Evolutionary conservation across 495 filamentous ascomycete genomes (phyloP).

Genomic region (Lasiosphaeris hirsuta): DNA sequence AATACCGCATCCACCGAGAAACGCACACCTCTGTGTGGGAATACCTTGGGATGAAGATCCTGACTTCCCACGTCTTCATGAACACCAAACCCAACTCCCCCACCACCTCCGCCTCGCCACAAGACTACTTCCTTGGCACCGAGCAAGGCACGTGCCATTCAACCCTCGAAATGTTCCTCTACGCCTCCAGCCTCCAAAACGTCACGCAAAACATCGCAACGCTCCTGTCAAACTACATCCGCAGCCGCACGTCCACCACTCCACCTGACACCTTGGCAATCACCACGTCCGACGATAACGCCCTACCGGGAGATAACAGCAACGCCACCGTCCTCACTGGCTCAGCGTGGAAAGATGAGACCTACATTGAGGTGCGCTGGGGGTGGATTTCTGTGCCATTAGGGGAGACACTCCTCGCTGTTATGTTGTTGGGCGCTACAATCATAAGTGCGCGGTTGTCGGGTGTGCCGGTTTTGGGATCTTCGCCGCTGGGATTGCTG

Average conservation of each 20-base stretch:
- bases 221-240: constrained; percentile 2
- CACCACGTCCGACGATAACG: not conserved
- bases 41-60: not conserved
- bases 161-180: constrained; percentile 1
- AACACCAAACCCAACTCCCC: not conserved
- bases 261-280: not conserved
- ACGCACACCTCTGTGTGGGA: not conserved
- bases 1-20: constrained; percentile 2
- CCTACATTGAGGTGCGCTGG: constrained; percentile 17
- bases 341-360: constrained; percentile 9
- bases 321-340: constrained; percentile 1
- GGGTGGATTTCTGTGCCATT: constrained; percentile 15
- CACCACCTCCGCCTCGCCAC: not conserved
- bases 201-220: constrained; percentile 5
- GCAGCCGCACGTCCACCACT: not conserved
- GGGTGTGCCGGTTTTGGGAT: not conserved
- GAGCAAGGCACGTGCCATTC: not conserved
- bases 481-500: not conserved
- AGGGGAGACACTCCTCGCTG: not conserved
- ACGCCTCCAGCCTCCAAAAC: not conserved
- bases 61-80: not conserved
- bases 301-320: constrained; percentile 6
- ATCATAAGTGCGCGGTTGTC: constrained; percentile 2
- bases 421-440: not conserved
- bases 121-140: not conserved